Base-by-base conservation (phyloP, 345 rosid species). In the Gossypium ekmanianum region DNA sequence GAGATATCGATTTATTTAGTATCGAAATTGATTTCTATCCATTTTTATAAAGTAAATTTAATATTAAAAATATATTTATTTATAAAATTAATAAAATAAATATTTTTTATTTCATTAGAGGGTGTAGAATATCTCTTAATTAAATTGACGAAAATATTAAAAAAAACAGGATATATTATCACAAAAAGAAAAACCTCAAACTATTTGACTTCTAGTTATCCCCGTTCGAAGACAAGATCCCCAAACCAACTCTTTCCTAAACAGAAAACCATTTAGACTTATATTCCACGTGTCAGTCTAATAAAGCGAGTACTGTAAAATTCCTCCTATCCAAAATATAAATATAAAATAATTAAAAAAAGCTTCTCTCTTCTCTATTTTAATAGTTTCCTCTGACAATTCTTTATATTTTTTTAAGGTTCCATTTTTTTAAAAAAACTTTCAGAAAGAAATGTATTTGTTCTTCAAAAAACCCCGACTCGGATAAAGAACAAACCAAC, bases 391-490 rank as follows among this genome's bases (percentile, higher is more conserved):
- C 18, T 57, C 8, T 10, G 51, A 9, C 13, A 47, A 47, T 3
- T 22, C 11, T 22, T 11, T 58, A 6, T 22, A 2, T 22, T 24
- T 3, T 57, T 24, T 58, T 24, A 26, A 59, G 18, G 6, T 13
- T 59, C 63, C 63, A 11, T 27, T 57, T 9, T 9, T 57, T 26
- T 1, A 0, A 0, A 29, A 3, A 34, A 34, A 4, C 22, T 17
- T 41, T 22, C 68, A 17, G 47, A 9, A 3, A 17, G 1, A 13
- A 69, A 69, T 69, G 73, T 27, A 26, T 69, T 52, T 51, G 73
- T 72, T 72, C 67, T 72, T 22, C 39, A 14, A 12, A 24, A 72
- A 58, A 58, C 43, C 56, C 22, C 54, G 66, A 72, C 43, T 72
- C 55, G 56, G 75, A 8, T 72, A 72, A 57, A 71, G 41, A n/a